Conservation (phyloP, 306 rosid species). For the Cicer cuneatum region DNA sequence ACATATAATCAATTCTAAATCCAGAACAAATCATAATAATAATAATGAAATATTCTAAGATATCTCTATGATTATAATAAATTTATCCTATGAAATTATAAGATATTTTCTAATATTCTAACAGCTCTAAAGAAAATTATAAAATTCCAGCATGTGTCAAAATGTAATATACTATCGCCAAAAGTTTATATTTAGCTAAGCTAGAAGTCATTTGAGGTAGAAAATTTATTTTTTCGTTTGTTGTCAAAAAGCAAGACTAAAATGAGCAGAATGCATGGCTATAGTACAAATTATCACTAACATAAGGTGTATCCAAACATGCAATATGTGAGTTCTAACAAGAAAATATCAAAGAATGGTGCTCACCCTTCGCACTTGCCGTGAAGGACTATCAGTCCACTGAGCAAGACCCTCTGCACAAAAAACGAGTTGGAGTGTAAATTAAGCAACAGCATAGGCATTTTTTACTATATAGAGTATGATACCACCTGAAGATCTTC, state of each 20-base stretch:
- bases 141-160: constrained; percentile 21
- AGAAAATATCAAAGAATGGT: constrained; percentile 35
- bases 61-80: too few relatives aligned
- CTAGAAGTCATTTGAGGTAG: constrained; percentile 29
- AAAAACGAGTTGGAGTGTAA: constrained; percentile 14
- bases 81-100: too few relatives aligned
- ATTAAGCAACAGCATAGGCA: constrained; percentile 31
- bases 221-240: constrained; percentile 11
- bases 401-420: constrained; percentile 55
- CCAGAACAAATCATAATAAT: too few relatives aligned
- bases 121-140: not conserved
- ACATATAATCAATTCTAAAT: too few relatives aligned
- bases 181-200: not conserved
- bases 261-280: constrained; percentile 30
- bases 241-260: constrained; percentile 10
- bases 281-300: constrained; percentile 32
- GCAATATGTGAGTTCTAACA: constrained; percentile 21
- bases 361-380: constrained; percentile 76
- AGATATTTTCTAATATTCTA: too few relatives aligned
- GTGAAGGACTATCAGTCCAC: constrained; percentile 53
- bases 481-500: constrained; percentile 57
- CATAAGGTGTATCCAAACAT: constrained; percentile 23
- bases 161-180: constrained; percentile 5
- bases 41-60: too few relatives aligned
- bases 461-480: constrained; percentile 27